phyloP scores from a whole-genome alignment of 2,329 filamentous ascomycete genomes.

The Arthrobotrys musiformis region DNA sequence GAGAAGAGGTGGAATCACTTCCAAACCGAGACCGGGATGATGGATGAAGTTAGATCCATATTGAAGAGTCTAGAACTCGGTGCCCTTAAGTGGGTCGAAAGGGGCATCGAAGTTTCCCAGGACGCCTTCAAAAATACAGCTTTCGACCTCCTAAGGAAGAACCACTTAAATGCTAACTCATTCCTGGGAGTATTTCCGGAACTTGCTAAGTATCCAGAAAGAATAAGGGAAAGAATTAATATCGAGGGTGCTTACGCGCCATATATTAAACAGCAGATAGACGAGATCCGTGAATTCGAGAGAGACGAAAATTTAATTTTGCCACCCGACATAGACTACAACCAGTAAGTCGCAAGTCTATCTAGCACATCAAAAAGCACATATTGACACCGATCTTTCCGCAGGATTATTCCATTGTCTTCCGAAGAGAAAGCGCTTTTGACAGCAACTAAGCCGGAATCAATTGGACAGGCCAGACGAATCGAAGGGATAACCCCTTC shows the following conservation, averaged over 20 bases:
- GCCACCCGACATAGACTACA: conserved; percentile 80
- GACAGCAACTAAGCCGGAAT: conserved; percentile 78
- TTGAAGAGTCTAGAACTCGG: conserved; percentile 71
- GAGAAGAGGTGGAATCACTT: conserved; percentile 80
- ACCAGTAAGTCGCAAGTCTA: conserved; percentile 59
- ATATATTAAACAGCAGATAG: conserved; percentile 79
- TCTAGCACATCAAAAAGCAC: neutral
- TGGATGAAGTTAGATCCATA: conserved; percentile 72
- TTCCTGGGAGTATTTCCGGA: conserved; percentile 71
- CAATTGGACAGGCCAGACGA: conserved; percentile 84
- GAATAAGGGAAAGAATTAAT: conserved; percentile 75
- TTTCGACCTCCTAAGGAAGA: conserved; percentile 80
- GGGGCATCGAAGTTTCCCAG: conserved; percentile 75
- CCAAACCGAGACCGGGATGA: conserved; percentile 72
- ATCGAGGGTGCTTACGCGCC: conserved; percentile 85
- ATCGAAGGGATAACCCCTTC: conserved; percentile 81
- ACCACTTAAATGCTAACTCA: conserved; percentile 68
- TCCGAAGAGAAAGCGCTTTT: conserved; percentile 80
- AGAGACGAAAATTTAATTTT: conserved; percentile 80
- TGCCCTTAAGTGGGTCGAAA: conserved; percentile 73
- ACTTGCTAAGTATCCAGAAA: conserved; percentile 68
- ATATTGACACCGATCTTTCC: neutral
- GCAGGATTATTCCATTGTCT: conserved; percentile 75
- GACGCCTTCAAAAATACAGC: conserved; percentile 76
- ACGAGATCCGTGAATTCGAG: conserved; percentile 73